Base-by-base conservation (phyloP, 2,329 filamentous ascomycete genomes). In the Pseudocercospora fijiensis region DNA sequence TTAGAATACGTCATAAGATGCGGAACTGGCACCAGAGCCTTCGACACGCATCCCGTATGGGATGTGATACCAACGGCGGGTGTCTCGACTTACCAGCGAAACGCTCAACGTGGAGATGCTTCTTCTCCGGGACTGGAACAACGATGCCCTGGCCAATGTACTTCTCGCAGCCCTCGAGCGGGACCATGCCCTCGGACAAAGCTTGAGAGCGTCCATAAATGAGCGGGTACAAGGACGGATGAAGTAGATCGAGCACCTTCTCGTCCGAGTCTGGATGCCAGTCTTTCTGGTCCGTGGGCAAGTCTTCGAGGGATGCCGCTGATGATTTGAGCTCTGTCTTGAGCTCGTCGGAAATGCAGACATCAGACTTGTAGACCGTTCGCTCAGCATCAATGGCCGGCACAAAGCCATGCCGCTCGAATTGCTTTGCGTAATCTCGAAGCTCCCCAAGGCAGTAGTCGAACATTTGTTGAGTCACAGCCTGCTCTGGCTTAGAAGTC, bases 171-270 rank as follows among this genome's bases (percentile, higher is more conserved):
- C 76, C 71, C 1, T 68, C 53, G 4, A 79, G 64, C 0, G 71
- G 64, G 2, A 78, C 73, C 1, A 62, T 66, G 3, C 70, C 71
- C 4, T 75, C 69, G 9, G 67, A 45, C 0, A 86, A 67, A 3
- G 79, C 77, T 2, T 78, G 77, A 1, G 80, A 81, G 13, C 75
- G 74, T 0, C 83, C 84, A 67, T 85, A 86, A 1, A 85, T 72
- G 0, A 90, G 73, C 0, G 87, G 86, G 67, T 82, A 90, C 6
- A 90, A 77, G 0, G 86, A 89, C 0, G 87, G 86, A 67, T 90
- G 83, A 4, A 90, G 81, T 1, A 90, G 76, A 70, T 90, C 83
- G 0, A 87, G 80, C 1, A 90, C 86, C 64, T 81, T 82, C 0
- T 77, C 74, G 30, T 85, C 77, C 0, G 83, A 86, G 2, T 81